phyloP scores from a whole-genome alignment of 2,329 filamentous ascomycete genomes.

The Microsporum audouinii region DNA sequence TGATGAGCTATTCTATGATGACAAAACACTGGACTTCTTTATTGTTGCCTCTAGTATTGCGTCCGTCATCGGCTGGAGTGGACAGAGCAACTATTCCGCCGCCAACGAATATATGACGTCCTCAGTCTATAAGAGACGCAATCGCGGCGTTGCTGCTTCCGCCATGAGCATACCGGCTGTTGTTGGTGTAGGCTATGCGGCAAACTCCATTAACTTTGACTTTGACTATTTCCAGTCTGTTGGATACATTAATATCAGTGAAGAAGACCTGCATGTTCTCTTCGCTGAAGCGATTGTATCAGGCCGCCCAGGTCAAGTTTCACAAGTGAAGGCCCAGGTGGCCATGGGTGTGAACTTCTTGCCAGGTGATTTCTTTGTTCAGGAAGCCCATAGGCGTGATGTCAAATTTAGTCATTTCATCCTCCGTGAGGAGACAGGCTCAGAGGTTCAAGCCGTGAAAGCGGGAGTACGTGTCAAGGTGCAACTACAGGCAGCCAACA shows the following conservation, averaged over 20 bases:
- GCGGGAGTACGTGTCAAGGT: background rate
- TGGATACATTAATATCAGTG: slow-evolving; percentile 23
- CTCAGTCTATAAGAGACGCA: slow-evolving; percentile 16
- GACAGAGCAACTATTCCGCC: slow-evolving; percentile 30
- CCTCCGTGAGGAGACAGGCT: background rate
- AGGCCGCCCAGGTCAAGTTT: slow-evolving; percentile 23
- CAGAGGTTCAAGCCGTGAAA: background rate
- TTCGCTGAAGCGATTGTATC: slow-evolving; percentile 42
- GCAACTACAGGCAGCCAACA: background rate
- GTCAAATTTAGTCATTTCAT: background rate
- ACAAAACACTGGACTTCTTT: slow-evolving; percentile 10
- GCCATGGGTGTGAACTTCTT: background rate
- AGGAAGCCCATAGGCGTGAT: background rate
- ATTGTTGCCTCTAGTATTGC: slow-evolving; percentile 15
- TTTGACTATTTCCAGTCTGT: background rate
- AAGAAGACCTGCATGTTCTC: slow-evolving; percentile 42
- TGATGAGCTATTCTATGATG: slow-evolving; percentile 14
- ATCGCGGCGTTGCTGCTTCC: slow-evolving; percentile 6
- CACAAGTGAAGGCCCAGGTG: background rate
- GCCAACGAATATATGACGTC: slow-evolving; percentile 36
- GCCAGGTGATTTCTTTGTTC: background rate
- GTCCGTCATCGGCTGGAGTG: slow-evolving; percentile 23
- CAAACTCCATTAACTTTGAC: slow-evolving; percentile 5
- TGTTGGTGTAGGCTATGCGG: slow-evolving; percentile 7
- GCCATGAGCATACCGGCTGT: slow-evolving; percentile 8